Base-by-base conservation (phyloP, 495 filamentous ascomycete genomes). In the Xylaria telfairii region DNA sequence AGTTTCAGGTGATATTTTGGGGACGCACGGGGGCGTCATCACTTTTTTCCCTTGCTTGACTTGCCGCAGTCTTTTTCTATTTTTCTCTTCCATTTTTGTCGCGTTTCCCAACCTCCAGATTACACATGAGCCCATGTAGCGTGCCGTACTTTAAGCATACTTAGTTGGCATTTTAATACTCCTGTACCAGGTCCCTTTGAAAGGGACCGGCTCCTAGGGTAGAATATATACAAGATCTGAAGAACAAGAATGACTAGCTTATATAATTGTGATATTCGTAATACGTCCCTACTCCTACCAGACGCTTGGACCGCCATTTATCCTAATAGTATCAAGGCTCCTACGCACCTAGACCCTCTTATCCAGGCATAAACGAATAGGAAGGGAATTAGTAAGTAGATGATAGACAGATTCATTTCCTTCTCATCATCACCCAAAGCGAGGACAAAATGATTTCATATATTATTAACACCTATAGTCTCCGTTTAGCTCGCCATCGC, bases 111-210 rank as follows among this genome's bases (percentile, higher is more conserved):
- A 53, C 68, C 73, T 68, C 67, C 71, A 44, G 30, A 44, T 64
- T 17, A 60, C 30, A 70, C 59, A 57, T 19, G 26, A 70, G 49
- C 73, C 65, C 76, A 81, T 80, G 77, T 79, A 79, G 75, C 76
- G 32, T 71, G 41, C 69, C 56, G 39, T 65, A 24, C 39, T 59
- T 49, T 17, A 57, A 59, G 28, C 19, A 41, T 47, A 65, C 24
- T 62, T 64, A 53, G 72, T 68, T 70, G 74, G 72, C 72, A 73
- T 75, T 57, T 64, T 70, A 74, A 73, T 46, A 65, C 65, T 72
- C 76, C 66, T 78, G 76, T 78, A 78, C 53, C 68, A 39, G 44
- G 63, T 73, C 65, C 69, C 46, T 65, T 57, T 69, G 59, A 21
- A 62, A 65, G 68, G 73, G 76, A 69, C 71, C 46, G 72, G 65